Evolutionary conservation across 257 asterid species (phyloP).

Genomic region (Eustoma russellianum): DNA sequence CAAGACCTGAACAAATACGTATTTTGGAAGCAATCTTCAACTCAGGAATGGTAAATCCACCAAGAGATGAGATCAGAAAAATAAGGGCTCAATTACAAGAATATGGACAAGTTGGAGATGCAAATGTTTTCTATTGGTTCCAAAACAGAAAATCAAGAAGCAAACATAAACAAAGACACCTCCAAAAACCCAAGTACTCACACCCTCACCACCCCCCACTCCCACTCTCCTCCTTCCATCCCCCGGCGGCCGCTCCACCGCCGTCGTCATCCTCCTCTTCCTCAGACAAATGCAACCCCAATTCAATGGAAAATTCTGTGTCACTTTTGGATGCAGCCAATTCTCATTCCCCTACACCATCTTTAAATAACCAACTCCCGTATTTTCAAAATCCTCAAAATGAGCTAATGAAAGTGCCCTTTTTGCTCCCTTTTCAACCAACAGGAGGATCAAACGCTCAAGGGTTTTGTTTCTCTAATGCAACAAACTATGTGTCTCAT

Average conservation of each 20-base stretch:
- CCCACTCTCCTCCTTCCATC: conserved; percentile 6
- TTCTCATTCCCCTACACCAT: conserved; percentile 44
- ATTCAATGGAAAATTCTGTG: conserved; percentile 32
- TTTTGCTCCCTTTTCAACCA: conserved; percentile 40
- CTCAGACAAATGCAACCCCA: conserved; percentile 44
- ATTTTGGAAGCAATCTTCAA: conserved; percentile 83
- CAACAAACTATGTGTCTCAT: conserved; percentile 11
- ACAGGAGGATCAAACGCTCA: too few species aligned
- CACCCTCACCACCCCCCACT: conserved; percentile 15
- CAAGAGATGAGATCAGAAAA: conserved; percentile 74
- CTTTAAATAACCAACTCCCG: conserved; percentile 48
- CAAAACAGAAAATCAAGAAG: conserved; percentile 91
- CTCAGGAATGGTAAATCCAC: conserved; percentile 95
- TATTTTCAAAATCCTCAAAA: conserved; percentile 18
- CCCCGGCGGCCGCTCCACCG: conserved; percentile 3
- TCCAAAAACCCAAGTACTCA: conserved; percentile 6
- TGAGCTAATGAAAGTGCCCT: conserved; percentile 43
- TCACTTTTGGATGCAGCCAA: conserved; percentile 39
- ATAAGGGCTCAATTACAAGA: conserved; percentile 83
- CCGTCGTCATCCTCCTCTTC: conserved; percentile 45
- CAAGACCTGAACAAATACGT: conserved; percentile 84
- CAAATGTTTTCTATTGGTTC: conserved; percentile 97
- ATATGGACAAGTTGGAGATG: conserved; percentile 93
- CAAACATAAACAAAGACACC: conserved; percentile 79
- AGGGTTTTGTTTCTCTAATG: conserved; percentile 46